Evolutionary conservation across 805 yeast genomes (phyloP), one percentile per base, ranked within the genome.

Genomic region (Hanseniaspora hatyaiensis): DNA sequence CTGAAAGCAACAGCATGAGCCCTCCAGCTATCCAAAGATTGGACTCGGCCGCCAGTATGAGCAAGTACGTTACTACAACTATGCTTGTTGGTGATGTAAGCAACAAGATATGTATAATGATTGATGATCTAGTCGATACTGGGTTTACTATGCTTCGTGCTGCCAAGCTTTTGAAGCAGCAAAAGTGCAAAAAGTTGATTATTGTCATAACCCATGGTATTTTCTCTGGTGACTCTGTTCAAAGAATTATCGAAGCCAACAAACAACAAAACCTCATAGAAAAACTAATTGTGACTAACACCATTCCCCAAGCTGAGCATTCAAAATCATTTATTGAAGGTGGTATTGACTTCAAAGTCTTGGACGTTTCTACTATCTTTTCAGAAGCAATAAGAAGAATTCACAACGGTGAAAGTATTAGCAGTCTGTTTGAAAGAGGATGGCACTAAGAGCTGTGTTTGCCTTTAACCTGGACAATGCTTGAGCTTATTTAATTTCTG

Each of bases 31-130:
- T 48, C 34, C 24, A 34, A 24, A 41, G 43, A 31, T 8, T 30
- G 3, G 57, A 57, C 20, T 48, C 55, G 12, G 52, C 16, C 23
- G 40, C 30, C 11, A 46, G 13, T 53, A 15, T 15, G 6, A 41
- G 53, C 57, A 24, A 57, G 34, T 57, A 54, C 47, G 73, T 77
- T 36, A 89, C 94, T 33, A 82, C 95, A 1, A 84, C 95, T 2
- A 87, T 92, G 94, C 74, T 92, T 18, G 98, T 92, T 23, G 99
- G 99, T 34, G 95, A 89, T 59, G 97, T 92, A 30, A 74, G 75
- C 51, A 86, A 77, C 55, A 78, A 82, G 57, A 84, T 77, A 2
- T 94, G 96, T 62, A 82, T 92, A n/a, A 67, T 92, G 41, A 73
- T 92, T 31, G 99, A 92, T 65, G 99, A 92, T 62, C 68, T 92